phyloP scores from a whole-genome alignment of 2,329 filamentous ascomycete genomes.

The Talaromyces pinophilus region DNA sequence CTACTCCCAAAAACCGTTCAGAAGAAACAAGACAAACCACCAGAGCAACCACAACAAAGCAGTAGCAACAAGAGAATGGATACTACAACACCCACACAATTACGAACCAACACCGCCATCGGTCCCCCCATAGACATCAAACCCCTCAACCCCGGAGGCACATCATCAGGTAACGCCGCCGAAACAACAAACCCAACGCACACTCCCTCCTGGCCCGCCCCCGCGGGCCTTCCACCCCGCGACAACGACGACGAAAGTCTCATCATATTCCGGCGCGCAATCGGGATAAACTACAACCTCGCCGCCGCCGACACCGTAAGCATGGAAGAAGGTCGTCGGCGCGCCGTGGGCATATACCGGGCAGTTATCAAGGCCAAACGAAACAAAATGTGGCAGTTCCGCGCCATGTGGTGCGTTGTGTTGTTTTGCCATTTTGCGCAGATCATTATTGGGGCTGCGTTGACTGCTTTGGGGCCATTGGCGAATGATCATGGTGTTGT shows the following conservation, averaged over 20 bases:
- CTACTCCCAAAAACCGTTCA: conserved; percentile 12
- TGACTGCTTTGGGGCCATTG: conserved; percentile 51
- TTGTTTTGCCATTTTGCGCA: conserved; percentile 34
- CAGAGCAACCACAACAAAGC: background rate
- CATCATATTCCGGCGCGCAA: conserved; percentile 23
- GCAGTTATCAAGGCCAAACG: conserved; percentile 19
- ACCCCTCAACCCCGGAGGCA: background rate
- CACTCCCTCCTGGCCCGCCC: conserved; percentile 16
- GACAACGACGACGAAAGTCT: conserved; percentile 20
- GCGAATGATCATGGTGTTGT: conserved; percentile 53
- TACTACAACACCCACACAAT: background rate
- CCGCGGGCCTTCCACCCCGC: conserved; percentile 16
- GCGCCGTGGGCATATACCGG: conserved; percentile 19
- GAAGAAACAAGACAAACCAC: background rate
- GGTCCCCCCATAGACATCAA: conserved; percentile 20
- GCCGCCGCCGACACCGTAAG: conserved; percentile 17
- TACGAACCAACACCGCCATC: background rate
- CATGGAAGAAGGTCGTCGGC: conserved; percentile 24
- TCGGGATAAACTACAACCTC: conserved; percentile 23
- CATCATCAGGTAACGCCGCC: no score
- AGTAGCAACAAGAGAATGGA: background rate
- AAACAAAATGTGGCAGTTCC: conserved; percentile 17
- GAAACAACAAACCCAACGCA: background rate
- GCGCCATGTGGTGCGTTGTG: conserved; percentile 12
- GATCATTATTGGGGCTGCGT: conserved; percentile 51